Evolutionary conservation across 331 rosid genomes (phyloP).

Genomic region (Rhamnella rubrinervis): DNA sequence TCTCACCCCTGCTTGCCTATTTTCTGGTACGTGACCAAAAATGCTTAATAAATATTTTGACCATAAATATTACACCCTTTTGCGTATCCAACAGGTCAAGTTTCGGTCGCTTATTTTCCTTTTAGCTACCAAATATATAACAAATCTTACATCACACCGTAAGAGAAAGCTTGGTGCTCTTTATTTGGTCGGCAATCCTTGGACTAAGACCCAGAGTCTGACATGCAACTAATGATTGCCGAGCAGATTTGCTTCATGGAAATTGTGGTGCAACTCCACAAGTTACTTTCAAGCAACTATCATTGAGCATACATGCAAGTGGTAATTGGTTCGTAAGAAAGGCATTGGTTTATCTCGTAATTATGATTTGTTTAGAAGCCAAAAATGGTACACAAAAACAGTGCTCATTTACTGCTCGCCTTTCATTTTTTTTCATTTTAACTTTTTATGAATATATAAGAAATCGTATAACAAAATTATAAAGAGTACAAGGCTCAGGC

Average conservation of each 20-base stretch:
- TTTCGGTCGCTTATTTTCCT: not conserved
- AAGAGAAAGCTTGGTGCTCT: not conserved
- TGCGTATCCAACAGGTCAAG: conserved; percentile 26
- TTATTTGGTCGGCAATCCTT: not conserved
- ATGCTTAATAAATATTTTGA: not conserved
- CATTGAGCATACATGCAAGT: no score
- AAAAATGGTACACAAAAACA: no score
- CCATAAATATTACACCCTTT: not conserved
- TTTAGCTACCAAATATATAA: not conserved
- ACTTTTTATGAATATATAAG: no score
- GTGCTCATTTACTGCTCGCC: no score
- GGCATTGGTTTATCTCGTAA: not conserved
- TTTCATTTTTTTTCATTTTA: no score
- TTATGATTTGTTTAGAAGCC: not conserved
- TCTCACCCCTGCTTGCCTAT: not conserved
- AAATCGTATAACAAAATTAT: no score
- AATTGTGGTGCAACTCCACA: not conserved
- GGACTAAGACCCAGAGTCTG: not conserved
- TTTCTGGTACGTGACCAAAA: not conserved
- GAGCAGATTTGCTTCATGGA: not conserved
- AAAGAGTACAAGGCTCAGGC: not conserved
- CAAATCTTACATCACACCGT: no score
- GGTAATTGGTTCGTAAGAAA: not conserved
- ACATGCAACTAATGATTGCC: not conserved
- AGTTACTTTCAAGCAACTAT: no score